Evolutionary conservation across 2,329 filamentous ascomycete genomes (phyloP), one percentile per base, ranked within the genome.

Genomic region (Colletotrichum phormii): DNA sequence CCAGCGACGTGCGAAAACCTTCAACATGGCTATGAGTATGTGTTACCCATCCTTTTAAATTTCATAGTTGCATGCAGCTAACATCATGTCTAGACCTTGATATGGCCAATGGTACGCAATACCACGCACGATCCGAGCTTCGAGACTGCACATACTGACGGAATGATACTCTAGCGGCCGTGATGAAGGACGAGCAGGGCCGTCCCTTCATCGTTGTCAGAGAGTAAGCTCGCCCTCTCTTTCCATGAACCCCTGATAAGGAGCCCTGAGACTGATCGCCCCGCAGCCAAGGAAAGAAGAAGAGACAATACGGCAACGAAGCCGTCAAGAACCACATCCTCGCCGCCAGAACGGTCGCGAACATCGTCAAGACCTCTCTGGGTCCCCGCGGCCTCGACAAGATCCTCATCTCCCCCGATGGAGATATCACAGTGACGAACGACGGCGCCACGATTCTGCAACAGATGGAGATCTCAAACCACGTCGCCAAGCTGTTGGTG

Each of bases 401-500:
- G 88, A 99, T 99, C 81, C 90, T 99, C 78, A 99, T 99, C 79
- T 99, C 97, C 64, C 94, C 97, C 74, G 97, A 99, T 82, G 97
- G 97, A 83, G 97, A 99, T 85, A 99, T 99, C 83, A 99, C 97
- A 75, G 95, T 99, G 75, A 99, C 97, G 77, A 99, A 99, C 87
- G 97, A 99, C 86, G 97, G 97, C 80, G 97, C 97, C 67, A 99
- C 97, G 58, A 99, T 99, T 79, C 88, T 99, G 77, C 93, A 94
- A 79, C 95, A 97, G 89, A 99, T 99, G 97, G 97, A 99, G 87
- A 96, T 99, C 78, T 94, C 94, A 78, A 98, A 99, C 89, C 96
- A 98, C 84, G 95, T 99, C 75, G 97, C 97, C 75, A 98, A 98
- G 87, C 89, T 99, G 64, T 88, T 99, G 73, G 97, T 99, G 62